Evolutionary conservation across 805 yeast species (phyloP).

Genomic region (Millerozyma acaciae): DNA sequence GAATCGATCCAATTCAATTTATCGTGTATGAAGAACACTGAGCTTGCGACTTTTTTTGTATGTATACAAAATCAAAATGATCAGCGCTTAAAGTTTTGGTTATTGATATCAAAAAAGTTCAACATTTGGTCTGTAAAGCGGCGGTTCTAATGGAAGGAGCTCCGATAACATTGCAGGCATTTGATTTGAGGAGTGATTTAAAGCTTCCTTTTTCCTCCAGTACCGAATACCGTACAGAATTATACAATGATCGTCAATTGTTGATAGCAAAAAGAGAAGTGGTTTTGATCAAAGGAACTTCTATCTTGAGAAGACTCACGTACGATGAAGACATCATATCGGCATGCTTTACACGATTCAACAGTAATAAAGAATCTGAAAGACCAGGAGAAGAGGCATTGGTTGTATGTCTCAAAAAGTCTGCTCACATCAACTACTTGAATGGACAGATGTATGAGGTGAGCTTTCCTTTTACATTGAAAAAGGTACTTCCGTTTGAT

Average conservation of each 20-base stretch:
- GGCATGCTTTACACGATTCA: constrained; percentile 61
- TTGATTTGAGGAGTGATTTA: constrained; percentile 26
- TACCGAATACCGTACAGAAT: constrained; percentile 14
- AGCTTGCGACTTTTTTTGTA: too few species aligned
- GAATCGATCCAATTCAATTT: constrained; percentile 1
- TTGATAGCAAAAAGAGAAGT: constrained; percentile 37
- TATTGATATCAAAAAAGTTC: too few species aligned
- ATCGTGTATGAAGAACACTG: not conserved
- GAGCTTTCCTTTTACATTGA: constrained; percentile 66
- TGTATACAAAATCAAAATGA: too few species aligned
- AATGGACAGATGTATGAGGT: constrained; percentile 58
- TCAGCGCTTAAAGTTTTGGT: too few species aligned
- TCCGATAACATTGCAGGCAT: constrained; percentile 28
- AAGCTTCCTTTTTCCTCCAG: constrained; percentile 18
- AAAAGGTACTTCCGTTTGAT: constrained; percentile 58
- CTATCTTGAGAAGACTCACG: constrained; percentile 44
- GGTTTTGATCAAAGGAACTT: constrained; percentile 45
- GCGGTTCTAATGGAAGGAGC: too few species aligned
- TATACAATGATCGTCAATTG: constrained; percentile 27
- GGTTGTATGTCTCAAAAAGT: constrained; percentile 57
- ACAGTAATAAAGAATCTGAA: constrained; percentile 3
- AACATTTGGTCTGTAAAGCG: too few species aligned
- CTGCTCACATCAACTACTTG: constrained; percentile 58
- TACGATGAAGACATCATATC: constrained; percentile 50
- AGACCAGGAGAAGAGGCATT: constrained; percentile 24